These are phyloP conservation scores for Ogataea pignaliae DNA, from an alignment of 805 yeast genomes.

Conservation along the genomic window DNA sequence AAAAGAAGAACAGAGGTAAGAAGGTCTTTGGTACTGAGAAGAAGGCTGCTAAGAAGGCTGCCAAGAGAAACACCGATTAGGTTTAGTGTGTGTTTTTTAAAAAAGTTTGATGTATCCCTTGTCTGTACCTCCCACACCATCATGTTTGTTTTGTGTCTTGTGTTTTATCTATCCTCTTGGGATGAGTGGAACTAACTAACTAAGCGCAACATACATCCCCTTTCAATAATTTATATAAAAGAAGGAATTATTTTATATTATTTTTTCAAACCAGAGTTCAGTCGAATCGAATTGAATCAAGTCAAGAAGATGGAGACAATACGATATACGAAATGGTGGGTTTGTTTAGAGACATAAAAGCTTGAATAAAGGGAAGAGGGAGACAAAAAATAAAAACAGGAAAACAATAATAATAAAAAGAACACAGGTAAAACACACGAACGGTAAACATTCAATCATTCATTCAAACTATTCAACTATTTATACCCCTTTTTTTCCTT, in stretches of 20 bases:
- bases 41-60: slow-evolving; percentile 88
- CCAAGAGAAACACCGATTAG: slow-evolving; percentile 87
- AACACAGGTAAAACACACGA: too few species aligned
- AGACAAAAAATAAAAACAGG: neutral
- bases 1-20: slow-evolving; percentile 99
- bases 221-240: neutral
- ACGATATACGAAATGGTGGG: neutral
- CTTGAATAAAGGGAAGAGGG: slow-evolving; percentile 2
- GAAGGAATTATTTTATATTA: neutral
- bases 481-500: slow-evolving; percentile 47
- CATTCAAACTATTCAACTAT: slow-evolving; percentile 3
- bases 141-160: too few species aligned
- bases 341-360: neutral
- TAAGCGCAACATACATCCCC: too few species aligned
- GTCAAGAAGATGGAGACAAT: neutral
- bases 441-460: neutral
- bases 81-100: slow-evolving; percentile 4
- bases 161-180: too few species aligned
- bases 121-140: too few species aligned
- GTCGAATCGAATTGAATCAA: too few species aligned
- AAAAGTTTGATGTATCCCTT: neutral
- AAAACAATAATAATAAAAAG: slow-evolving; percentile 1
- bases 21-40: slow-evolving; percentile 98
- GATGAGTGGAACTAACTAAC: too few species aligned
- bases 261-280: too few species aligned